Conservation (phyloP, 2,329 filamentous ascomycete genomes). For the Phaeomoniella chlamydospora region DNA sequence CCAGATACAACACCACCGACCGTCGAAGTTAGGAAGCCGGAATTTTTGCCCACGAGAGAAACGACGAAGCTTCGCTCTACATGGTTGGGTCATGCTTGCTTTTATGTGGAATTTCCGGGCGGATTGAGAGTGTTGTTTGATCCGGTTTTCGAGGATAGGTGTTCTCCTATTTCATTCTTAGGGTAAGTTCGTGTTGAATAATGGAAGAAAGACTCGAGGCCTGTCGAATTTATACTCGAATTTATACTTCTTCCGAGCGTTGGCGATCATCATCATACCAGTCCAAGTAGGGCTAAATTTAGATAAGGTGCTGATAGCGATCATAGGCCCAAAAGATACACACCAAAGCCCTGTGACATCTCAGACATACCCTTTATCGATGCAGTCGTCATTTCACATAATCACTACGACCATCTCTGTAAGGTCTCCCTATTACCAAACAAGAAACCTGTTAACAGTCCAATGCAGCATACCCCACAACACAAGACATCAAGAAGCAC, state of each 20-base stretch:
- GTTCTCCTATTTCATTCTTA: constrained; percentile 57
- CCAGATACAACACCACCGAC: constrained; percentile 53
- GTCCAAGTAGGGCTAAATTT: no score
- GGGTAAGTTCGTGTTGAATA: constrained; percentile 13
- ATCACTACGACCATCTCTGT: constrained; percentile 86
- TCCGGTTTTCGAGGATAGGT: constrained; percentile 80
- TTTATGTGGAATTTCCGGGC: constrained; percentile 76
- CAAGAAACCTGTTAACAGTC: constrained; percentile 57
- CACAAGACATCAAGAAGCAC: constrained; percentile 53
- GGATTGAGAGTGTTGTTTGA: constrained; percentile 85
- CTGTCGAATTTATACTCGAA: no score
- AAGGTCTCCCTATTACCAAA: constrained; percentile 60
- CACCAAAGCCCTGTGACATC: constrained; percentile 60
- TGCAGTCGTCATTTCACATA: constrained; percentile 64
- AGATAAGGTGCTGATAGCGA: background rate
- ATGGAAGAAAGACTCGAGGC: background rate
- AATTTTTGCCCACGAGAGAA: constrained; percentile 48
- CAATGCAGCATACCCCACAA: constrained; percentile 50
- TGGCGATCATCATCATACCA: no score
- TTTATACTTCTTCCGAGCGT: background rate
- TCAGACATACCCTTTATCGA: constrained; percentile 53
- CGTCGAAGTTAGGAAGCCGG: constrained; percentile 51
- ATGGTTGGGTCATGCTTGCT: constrained; percentile 92
- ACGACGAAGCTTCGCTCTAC: constrained; percentile 60
- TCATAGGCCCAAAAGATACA: constrained; percentile 57